Percentiles rank a stretch among this genome's conserved stretches.
These are phyloP conservation scores for Leccinum incarnatum DNA, from an alignment of 768 basidiomycete species.

Conservation along the genomic window DNA sequence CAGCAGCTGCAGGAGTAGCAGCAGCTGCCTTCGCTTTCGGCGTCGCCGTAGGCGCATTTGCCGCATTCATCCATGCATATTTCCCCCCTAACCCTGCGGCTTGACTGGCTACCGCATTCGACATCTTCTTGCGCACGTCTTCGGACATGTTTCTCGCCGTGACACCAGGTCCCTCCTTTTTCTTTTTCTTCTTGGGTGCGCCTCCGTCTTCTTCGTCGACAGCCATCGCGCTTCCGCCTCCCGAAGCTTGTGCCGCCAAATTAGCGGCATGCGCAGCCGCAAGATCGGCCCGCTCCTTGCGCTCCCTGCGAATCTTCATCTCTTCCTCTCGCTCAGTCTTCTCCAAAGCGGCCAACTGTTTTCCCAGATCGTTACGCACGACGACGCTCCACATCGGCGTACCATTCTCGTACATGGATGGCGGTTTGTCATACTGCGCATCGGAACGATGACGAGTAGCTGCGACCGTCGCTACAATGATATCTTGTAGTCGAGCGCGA, in stretches of 20 bases:
- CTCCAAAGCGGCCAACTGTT: constrained; percentile 74
- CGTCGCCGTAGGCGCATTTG: constrained; percentile 43
- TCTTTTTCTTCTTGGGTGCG: constrained; percentile 75
- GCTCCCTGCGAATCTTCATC: constrained; percentile 64
- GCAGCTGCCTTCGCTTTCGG: constrained; percentile 37
- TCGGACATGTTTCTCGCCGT: constrained; percentile 89
- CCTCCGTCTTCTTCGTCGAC: constrained; percentile 50
- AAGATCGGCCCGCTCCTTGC: constrained; percentile 74
- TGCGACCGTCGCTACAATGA: constrained; percentile 63
- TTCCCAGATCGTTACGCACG: constrained; percentile 75
- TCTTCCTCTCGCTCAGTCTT: constrained; percentile 84
- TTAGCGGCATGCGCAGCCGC: constrained; percentile 68
- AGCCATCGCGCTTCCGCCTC: constrained; percentile 23
- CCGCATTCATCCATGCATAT: constrained; percentile 87
- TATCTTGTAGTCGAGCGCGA: constrained; percentile 68
- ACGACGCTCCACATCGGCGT: constrained; percentile 82
- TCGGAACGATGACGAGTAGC: constrained; percentile 69
- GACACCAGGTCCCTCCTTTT: constrained; percentile 80
- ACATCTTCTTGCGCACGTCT: constrained; percentile 89
- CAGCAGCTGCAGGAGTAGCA: constrained; percentile 33
- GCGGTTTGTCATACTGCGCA: constrained; percentile 64
- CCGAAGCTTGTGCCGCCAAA: constrained; percentile 55
- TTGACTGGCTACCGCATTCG: constrained; percentile 84
- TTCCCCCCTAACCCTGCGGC: constrained; percentile 82
- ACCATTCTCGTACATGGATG: constrained; percentile 62